These are phyloP conservation scores for Collybia sp. DNA, from an alignment of 768 basidiomycete species.

Conservation along the genomic window DNA sequence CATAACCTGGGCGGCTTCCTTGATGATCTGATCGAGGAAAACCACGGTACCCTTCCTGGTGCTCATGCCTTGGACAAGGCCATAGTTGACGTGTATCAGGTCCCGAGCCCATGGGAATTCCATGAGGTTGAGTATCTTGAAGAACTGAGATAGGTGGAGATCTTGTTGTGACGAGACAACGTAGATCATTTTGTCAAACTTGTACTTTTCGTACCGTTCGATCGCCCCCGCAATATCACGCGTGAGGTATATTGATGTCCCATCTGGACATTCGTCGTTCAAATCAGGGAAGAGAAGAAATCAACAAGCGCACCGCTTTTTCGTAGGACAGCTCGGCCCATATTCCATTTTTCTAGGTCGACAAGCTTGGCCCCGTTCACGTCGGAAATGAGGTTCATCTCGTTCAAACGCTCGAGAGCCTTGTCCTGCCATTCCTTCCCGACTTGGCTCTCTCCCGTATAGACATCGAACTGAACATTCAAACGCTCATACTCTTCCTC, in stretches of 20 bases:
- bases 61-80: conserved; percentile 93
- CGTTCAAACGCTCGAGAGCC: conserved; percentile 62
- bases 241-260: conserved; percentile 90
- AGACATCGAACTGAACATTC: conserved; percentile 89
- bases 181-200: conserved; percentile 87
- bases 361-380: conserved; percentile 80
- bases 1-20: conserved; percentile 86
- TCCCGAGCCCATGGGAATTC: conserved; percentile 79
- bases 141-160: conserved; percentile 85
- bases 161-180: conserved; percentile 88
- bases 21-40: conserved; percentile 90
- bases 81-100: conserved; percentile 88
- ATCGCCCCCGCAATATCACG: conserved; percentile 94
- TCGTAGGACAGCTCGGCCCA: conserved; percentile 85
- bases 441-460: conserved; percentile 86
- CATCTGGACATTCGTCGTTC: conserved; percentile 46
- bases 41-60: conserved; percentile 91
- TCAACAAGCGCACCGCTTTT: conserved; percentile 76
- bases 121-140: conserved; percentile 91
- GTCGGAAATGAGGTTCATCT: conserved; percentile 73
- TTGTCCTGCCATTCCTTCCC: conserved; percentile 68
- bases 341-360: conserved; percentile 85
- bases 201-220: conserved; percentile 89
- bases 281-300: background rate
- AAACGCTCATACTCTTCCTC: conserved; percentile 81